Conservation (phyloP, 768 basidiomycete species). For the Steccherinum ochraceum region DNA sequence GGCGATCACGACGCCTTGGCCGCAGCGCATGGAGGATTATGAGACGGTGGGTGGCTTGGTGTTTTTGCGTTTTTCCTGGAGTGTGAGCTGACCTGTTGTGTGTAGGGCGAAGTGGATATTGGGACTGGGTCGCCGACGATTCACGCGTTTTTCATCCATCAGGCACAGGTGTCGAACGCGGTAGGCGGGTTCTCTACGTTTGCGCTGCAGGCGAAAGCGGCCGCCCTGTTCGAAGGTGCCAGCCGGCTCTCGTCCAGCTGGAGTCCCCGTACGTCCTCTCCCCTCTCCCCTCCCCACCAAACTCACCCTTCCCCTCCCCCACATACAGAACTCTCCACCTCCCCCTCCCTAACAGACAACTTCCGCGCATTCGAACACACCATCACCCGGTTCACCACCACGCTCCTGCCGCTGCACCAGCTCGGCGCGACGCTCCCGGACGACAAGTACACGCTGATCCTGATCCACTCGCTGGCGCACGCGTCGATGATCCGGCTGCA, state of each 20-base stretch:
- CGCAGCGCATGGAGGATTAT: conserved; percentile 66
- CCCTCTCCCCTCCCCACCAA: conserved; percentile 7
- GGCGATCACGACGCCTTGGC: conserved; percentile 71
- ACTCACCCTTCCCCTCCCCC: conserved; percentile 1
- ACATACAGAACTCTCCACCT: conserved; percentile 34
- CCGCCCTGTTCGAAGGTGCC: conserved; percentile 68
- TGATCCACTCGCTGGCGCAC: conserved; percentile 61
- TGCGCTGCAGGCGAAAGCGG: conserved; percentile 68
- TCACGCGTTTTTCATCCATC: conserved; percentile 47
- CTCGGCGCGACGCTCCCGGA: conserved; percentile 47
- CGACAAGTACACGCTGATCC: conserved; percentile 54
- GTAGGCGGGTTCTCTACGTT: conserved; percentile 53
- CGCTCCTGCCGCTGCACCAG: conserved; percentile 60
- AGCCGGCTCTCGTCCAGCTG: conserved; percentile 53
- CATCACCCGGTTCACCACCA: conserved; percentile 56
- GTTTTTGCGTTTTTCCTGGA: neutral
- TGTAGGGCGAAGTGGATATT: conserved; percentile 52
- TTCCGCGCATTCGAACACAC: conserved; percentile 57
- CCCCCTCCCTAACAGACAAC: conserved; percentile 47
- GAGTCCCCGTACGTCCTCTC: conserved; percentile 44
- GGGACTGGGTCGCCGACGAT: conserved; percentile 51
- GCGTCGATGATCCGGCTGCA: conserved; percentile 62
- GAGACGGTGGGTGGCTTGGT: conserved; percentile 46
- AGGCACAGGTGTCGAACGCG: conserved; percentile 44
- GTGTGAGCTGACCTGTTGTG: conserved; percentile 7